Percentiles rank a stretch among this genome's conserved stretches.
phyloP scores from a whole-genome alignment of 2,329 filamentous ascomycete genomes.

The Aureobasidium uvarum region DNA sequence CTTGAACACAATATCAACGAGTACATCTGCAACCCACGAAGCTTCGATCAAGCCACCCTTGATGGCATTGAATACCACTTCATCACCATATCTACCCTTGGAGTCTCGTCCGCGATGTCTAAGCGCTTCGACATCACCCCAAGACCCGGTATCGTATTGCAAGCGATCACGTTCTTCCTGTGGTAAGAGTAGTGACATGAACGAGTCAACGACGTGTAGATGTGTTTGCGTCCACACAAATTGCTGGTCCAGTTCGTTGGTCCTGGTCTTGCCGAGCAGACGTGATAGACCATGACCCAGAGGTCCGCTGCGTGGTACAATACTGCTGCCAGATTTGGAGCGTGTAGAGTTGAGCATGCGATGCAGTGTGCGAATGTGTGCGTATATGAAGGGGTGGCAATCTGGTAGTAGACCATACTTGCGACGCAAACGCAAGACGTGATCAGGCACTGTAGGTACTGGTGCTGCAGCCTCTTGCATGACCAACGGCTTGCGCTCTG shows the following conservation, averaged over 20 bases:
- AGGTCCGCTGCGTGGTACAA: conserved; percentile 34
- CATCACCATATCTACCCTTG: conserved; percentile 28
- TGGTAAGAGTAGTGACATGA: conserved; percentile 36
- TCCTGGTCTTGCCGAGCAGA: conserved; percentile 29
- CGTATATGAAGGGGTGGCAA: conserved; percentile 38
- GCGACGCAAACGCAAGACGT: conserved; percentile 31
- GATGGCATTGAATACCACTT: conserved; percentile 27
- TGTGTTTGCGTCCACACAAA: conserved; percentile 34
- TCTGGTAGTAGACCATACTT: conserved; percentile 39
- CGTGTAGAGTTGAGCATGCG: conserved; percentile 39
- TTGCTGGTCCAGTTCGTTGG: conserved; percentile 30
- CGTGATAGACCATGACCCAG: conserved; percentile 27
- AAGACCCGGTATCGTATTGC: conserved; percentile 33
- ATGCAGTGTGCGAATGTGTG: conserved; percentile 41
- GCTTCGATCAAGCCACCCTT: conserved; percentile 28
- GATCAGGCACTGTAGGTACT: conserved; percentile 20
- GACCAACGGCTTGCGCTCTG: neutral
- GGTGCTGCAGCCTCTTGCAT: neutral
- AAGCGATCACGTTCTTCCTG: conserved; percentile 35
- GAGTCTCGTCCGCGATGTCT: conserved; percentile 27
- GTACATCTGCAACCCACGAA: conserved; percentile 29
- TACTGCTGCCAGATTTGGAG: conserved; percentile 31
- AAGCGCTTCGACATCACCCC: conserved; percentile 30
- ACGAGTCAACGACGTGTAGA: conserved; percentile 36
- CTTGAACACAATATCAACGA: conserved; percentile 29